Evolutionary conservation across 2,329 filamentous ascomycete species (phyloP).

Genomic region (Cladosporium halotolerans): DNA sequence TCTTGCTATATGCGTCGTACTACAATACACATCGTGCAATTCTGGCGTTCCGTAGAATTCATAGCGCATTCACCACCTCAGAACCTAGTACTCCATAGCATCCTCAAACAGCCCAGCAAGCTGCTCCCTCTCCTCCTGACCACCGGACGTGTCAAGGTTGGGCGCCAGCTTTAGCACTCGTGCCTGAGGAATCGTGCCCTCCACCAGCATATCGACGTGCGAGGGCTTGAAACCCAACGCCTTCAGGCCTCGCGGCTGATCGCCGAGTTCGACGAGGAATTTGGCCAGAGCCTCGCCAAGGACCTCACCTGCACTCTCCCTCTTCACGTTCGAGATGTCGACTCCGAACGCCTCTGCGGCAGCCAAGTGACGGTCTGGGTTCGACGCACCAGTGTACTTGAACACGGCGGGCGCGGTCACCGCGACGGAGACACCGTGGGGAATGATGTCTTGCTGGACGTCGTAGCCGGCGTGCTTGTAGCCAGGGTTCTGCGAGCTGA

Average conservation of each 20-base stretch:
- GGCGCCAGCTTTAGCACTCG: constrained; percentile 89
- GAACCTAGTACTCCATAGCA: constrained; percentile 35
- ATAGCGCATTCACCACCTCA: neutral
- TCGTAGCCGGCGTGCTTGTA: constrained; percentile 87
- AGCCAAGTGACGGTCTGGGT: constrained; percentile 83
- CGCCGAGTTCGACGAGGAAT: constrained; percentile 77
- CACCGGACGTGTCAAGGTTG: constrained; percentile 51
- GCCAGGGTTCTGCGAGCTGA: constrained; percentile 87
- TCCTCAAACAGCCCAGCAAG: constrained; percentile 43
- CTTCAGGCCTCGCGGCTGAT: constrained; percentile 82
- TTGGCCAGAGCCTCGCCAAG: constrained; percentile 73
- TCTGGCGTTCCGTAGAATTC: too few species aligned
- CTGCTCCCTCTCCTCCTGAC: constrained; percentile 45
- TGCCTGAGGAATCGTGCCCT: constrained; percentile 89
- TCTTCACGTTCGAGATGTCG: constrained; percentile 80
- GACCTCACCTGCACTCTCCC: constrained; percentile 82
- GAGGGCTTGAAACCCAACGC: constrained; percentile 69
- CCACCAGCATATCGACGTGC: constrained; percentile 77
- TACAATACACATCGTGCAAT: too few species aligned
- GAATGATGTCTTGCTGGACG: constrained; percentile 72
- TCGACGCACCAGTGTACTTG: constrained; percentile 83
- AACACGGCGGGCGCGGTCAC: constrained; percentile 92
- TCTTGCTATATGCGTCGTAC: too few species aligned
- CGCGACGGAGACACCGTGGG: constrained; percentile 90
- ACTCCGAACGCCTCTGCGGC: constrained; percentile 89